Evolutionary conservation across 345 rosid genomes (phyloP).

Genomic region (Hibiscus syriacus): DNA sequence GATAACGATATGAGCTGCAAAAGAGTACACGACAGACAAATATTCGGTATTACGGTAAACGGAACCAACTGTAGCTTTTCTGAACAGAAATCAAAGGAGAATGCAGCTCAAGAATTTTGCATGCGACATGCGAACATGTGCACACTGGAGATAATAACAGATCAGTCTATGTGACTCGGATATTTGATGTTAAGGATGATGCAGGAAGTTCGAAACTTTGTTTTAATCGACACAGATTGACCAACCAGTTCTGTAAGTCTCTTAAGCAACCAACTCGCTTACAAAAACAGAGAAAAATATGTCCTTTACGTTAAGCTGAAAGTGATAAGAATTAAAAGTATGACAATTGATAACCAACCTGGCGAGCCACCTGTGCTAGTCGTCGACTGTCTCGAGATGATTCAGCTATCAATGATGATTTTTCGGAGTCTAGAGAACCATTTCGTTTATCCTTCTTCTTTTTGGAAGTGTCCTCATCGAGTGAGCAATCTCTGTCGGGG

Average conservation of each 20-base stretch:
- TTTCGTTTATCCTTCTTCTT: constrained; percentile 33
- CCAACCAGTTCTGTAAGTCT: neutral
- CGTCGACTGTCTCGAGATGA: constrained; percentile 42
- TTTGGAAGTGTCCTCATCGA: constrained; percentile 24
- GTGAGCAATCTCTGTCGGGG: constrained; percentile 36
- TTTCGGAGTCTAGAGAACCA: constrained; percentile 33
- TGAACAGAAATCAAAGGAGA: neutral
- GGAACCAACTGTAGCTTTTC: neutral
- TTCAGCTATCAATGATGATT: constrained; percentile 36
- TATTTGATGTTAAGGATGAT: neutral
- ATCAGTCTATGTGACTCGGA: neutral
- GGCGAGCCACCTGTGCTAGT: constrained; percentile 42
- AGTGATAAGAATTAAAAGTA: neutral
- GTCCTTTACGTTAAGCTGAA: neutral
- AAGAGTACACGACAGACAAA: constrained; percentile 1
- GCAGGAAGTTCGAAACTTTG: neutral
- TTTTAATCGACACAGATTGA: neutral
- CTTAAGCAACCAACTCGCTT: neutral
- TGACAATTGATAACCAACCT: constrained; percentile 36
- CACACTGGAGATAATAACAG: neutral
- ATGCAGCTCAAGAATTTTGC: neutral
- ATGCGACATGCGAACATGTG: no score
- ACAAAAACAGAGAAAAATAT: neutral
- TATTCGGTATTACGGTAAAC: neutral
- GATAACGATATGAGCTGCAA: constrained; percentile 53